Conservation (phyloP, 1,284 basidiomycete species). For the Rhodofomes roseus region DNA sequence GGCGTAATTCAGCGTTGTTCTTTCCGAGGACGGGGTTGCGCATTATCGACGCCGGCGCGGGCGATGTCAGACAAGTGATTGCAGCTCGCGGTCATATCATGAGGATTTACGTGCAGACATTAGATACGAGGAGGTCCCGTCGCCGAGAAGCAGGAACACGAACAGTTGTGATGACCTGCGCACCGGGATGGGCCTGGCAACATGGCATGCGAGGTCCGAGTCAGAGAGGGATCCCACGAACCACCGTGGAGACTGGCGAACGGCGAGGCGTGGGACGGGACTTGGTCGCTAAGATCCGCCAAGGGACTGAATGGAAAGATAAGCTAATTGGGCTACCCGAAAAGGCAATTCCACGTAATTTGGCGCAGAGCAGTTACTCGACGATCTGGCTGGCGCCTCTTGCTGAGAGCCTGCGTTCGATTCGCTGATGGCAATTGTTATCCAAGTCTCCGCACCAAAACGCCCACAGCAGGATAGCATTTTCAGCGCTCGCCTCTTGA, state of each 20-base stretch:
- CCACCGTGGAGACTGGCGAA: background rate
- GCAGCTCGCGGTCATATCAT: background rate
- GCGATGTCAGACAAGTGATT: background rate
- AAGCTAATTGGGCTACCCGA: background rate
- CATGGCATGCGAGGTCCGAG: background rate
- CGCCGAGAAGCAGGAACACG: background rate
- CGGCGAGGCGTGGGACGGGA: background rate
- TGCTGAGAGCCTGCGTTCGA: background rate
- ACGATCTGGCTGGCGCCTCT: background rate
- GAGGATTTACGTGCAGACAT: background rate
- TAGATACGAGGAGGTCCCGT: background rate
- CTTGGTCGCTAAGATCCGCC: conserved; percentile 2
- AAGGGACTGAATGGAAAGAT: background rate
- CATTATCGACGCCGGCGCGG: background rate
- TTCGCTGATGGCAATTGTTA: conserved; percentile 1
- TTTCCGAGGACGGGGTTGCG: background rate
- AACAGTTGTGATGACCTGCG: background rate
- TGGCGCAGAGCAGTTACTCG: background rate
- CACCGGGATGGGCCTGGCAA: background rate
- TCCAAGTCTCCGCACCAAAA: conserved; percentile 1
- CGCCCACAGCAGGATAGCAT: background rate
- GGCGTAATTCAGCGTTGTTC: background rate
- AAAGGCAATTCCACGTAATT: background rate
- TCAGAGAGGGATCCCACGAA: background rate
- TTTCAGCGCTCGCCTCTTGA: conserved; percentile 3